Evolutionary conservation across 176 grass and related monocot species (phyloP).

Genomic region (Triticum urartu): DNA sequence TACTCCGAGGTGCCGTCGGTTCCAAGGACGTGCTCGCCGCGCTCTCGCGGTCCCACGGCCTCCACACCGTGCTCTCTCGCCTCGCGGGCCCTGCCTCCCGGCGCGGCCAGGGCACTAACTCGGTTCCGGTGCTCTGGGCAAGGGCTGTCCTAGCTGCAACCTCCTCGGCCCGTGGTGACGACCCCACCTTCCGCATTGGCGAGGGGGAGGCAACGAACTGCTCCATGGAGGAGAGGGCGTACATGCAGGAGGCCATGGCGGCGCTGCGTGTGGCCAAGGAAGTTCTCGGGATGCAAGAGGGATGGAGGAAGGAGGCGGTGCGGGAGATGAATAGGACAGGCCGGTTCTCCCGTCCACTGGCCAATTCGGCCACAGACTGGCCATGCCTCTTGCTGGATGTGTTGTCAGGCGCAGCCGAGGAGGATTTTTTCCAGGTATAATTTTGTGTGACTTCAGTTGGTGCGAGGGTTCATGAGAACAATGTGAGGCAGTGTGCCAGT

Average conservation of each 20-base stretch:
- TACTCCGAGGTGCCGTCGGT: conserved; percentile 57
- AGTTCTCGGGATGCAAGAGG: conserved; percentile 68
- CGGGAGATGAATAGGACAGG: conserved; percentile 64
- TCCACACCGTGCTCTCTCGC: conserved; percentile 55
- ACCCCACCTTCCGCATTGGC: conserved; percentile 29
- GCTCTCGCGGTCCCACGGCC: conserved; percentile 64
- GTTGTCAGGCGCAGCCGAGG: conserved; percentile 60
- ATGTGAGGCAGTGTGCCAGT: not conserved
- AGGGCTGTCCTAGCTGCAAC: conserved; percentile 58
- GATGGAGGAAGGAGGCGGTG: conserved; percentile 70
- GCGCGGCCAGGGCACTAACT: not conserved
- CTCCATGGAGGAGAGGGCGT: conserved; percentile 79
- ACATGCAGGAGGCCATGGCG: conserved; percentile 62
- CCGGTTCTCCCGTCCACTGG: conserved; percentile 61
- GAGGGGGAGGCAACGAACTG: conserved; percentile 36
- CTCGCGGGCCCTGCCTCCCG: conserved; percentile 12
- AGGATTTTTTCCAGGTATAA: conserved; percentile 78
- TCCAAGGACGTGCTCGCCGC: conserved; percentile 70
- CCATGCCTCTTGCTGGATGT: conserved; percentile 86
- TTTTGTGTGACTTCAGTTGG: not conserved
- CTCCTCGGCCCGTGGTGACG: not conserved
- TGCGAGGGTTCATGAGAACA: not conserved
- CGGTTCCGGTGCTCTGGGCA: conserved; percentile 66
- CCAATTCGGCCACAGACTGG: conserved; percentile 79
- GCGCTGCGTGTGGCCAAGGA: conserved; percentile 80